phyloP scores from a whole-genome alignment of 2,329 filamentous ascomycete species.

The Monosporascus sp. region DNA sequence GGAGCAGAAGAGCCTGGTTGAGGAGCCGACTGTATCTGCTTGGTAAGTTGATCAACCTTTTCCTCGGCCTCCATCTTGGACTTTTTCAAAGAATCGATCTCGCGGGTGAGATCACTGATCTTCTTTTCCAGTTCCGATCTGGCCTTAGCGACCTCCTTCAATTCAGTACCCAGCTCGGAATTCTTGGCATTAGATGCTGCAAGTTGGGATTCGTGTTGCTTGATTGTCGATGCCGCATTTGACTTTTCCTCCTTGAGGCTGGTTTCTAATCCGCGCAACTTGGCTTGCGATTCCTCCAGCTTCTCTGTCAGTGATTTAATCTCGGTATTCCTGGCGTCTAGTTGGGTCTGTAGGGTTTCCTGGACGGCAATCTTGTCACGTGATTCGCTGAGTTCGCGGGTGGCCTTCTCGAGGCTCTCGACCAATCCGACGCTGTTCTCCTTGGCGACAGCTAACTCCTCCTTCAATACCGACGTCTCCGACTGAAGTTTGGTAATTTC shows the following conservation, averaged over 20 bases:
- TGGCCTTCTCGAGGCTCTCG: conserved; percentile 62
- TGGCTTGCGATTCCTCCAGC: conserved; percentile 37
- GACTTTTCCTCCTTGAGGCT: conserved; percentile 28
- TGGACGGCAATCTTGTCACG: conserved; percentile 36
- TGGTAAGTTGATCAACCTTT: conserved; percentile 36
- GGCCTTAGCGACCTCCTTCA: conserved; percentile 35
- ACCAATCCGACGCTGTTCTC: conserved; percentile 66
- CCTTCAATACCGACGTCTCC: conserved; percentile 63
- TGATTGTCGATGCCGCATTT: conserved; percentile 11
- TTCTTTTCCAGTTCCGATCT: conserved; percentile 31
- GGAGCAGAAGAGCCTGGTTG: conserved; percentile 11
- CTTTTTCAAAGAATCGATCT: conserved; percentile 36
- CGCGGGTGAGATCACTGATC: conserved; percentile 39
- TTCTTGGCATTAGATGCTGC: conserved; percentile 19
- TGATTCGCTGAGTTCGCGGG: conserved; percentile 53
- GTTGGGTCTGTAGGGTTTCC: conserved; percentile 44
- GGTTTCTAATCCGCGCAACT: conserved; percentile 40
- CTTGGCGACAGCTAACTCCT: conserved; percentile 65
- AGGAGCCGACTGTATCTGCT: conserved; percentile 26
- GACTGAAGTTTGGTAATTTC: conserved; percentile 67
- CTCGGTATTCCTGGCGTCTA: conserved; percentile 43
- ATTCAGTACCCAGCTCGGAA: conserved; percentile 23
- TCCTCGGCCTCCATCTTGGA: conserved; percentile 35
- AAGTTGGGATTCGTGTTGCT: conserved; percentile 23
- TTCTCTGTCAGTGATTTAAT: conserved; percentile 47